Percentiles rank a stretch among this genome's conserved stretches.
Conservation (phyloP, 768 basidiomycete genomes). For the Lentinula edodes region DNA sequence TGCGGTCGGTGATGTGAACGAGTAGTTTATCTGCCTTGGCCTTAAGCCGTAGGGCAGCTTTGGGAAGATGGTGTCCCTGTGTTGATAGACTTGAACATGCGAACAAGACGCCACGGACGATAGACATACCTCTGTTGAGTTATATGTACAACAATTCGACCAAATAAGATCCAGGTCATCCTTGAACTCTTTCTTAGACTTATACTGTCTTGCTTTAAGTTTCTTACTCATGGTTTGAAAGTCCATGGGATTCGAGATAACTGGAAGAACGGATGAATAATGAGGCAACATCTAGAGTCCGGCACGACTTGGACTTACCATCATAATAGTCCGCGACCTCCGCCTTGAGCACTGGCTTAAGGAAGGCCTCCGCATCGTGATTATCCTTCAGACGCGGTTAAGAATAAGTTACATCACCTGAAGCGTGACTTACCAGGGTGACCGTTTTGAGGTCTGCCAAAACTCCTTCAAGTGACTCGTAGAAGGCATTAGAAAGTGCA, state of each 20-base stretch:
- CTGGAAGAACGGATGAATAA: constrained; percentile 32
- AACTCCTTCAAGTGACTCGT: constrained; percentile 88
- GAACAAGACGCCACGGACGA: background rate
- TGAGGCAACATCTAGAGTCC: constrained; percentile 8
- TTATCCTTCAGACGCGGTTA: constrained; percentile 48
- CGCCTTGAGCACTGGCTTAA: constrained; percentile 85
- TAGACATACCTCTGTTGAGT: constrained; percentile 77
- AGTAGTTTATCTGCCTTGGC: constrained; percentile 83
- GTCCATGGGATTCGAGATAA: constrained; percentile 95
- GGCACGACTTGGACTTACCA: constrained; percentile 38
- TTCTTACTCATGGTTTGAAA: constrained; percentile 89
- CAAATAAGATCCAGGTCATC: constrained; percentile 95
- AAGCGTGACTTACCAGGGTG: constrained; percentile 46
- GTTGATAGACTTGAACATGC: background rate
- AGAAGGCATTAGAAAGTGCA: constrained; percentile 84
- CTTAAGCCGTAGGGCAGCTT: constrained; percentile 74
- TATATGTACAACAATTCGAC: constrained; percentile 92
- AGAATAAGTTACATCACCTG: background rate
- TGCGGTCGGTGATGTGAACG: constrained; percentile 83
- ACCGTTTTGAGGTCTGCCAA: constrained; percentile 78
- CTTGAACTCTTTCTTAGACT: constrained; percentile 90
- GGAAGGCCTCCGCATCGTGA: constrained; percentile 89
- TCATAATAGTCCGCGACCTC: constrained; percentile 95
- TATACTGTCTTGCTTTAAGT: constrained; percentile 88
- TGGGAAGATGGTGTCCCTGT: constrained; percentile 85